These are phyloP conservation scores for Hypoxylon crocopeplum DNA, from an alignment of 495 filamentous ascomycete species.

Conservation along the genomic window DNA sequence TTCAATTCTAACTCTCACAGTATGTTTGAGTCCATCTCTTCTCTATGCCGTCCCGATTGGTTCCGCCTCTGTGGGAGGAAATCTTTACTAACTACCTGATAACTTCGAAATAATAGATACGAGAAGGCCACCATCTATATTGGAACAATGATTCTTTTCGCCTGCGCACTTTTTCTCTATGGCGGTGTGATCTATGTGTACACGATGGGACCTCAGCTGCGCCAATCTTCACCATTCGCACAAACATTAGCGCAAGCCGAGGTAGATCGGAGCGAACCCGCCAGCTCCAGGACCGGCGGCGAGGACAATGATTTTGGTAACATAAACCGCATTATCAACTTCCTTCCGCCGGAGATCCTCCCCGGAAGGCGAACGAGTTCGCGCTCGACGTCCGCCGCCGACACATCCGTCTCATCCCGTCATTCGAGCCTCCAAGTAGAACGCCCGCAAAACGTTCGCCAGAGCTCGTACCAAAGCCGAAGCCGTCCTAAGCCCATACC, in stretches of 20 bases:
- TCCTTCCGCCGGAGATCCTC: constrained; percentile 6
- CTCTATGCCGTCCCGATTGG: too few species aligned
- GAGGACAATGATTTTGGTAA: not conserved
- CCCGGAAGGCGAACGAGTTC: constrained; percentile 16
- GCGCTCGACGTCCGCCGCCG: not conserved
- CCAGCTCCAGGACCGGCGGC: not conserved
- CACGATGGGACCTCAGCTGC: constrained; percentile 64
- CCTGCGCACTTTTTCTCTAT: constrained; percentile 54
- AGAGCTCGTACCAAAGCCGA: not conserved
- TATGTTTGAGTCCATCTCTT: too few species aligned
- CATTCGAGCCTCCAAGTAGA: constrained; percentile 2
- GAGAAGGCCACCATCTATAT: constrained; percentile 67
- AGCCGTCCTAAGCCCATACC: not conserved
- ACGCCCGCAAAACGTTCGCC: not conserved
- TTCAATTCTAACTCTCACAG: constrained; percentile 9
- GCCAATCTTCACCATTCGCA: constrained; percentile 65
- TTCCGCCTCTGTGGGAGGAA: too few species aligned
- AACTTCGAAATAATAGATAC: too few species aligned
- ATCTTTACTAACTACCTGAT: too few species aligned
- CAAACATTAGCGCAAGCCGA: constrained; percentile 42
- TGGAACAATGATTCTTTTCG: constrained; percentile 59
- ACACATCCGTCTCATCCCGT: not conserved
- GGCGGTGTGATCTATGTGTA: constrained; percentile 55
- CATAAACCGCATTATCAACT: constrained; percentile 13
- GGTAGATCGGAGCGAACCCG: constrained; percentile 2